These are phyloP conservation scores for Blakeslea trispora DNA, from an alignment of 371 early-diverging fungal species.

Conservation along the genomic window DNA sequence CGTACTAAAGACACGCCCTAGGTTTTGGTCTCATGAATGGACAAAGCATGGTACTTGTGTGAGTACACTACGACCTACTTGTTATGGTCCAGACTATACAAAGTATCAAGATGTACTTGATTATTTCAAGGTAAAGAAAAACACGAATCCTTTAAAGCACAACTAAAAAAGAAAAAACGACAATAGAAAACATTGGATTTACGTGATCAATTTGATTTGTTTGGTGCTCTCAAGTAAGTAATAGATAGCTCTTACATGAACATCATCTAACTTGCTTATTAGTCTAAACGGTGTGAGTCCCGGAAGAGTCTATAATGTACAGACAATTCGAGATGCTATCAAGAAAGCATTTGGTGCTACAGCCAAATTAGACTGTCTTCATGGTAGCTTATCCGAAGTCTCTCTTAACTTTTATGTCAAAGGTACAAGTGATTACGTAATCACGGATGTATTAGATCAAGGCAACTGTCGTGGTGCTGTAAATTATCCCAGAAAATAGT, in stretches of 20 bases:
- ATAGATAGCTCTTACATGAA: background rate
- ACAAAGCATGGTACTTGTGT: slow-evolving; percentile 60
- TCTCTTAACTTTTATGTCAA: slow-evolving; percentile 45
- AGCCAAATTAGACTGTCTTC: slow-evolving; percentile 37
- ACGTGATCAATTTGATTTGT: slow-evolving; percentile 47
- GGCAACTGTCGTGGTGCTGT: slow-evolving; percentile 46
- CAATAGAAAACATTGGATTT: slow-evolving; percentile 41
- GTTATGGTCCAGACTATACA: slow-evolving; percentile 37
- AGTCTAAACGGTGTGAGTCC: slow-evolving; percentile 48
- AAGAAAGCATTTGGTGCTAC: slow-evolving; percentile 26
- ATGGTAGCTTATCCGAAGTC: slow-evolving; percentile 35
- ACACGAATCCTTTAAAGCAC: too few species aligned
- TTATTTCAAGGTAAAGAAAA: slow-evolving; percentile 41
- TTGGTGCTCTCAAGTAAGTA: slow-evolving; percentile 44
- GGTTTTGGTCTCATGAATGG: slow-evolving; percentile 61
- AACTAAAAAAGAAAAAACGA: background rate
- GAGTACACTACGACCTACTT: slow-evolving; percentile 46
- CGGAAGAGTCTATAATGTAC: slow-evolving; percentile 35
- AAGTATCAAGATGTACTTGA: slow-evolving; percentile 50
- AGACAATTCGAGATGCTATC: slow-evolving; percentile 39
- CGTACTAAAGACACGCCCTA: background rate
- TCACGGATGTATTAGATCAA: slow-evolving; percentile 31
- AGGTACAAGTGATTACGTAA: slow-evolving; percentile 38
- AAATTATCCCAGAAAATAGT: slow-evolving; percentile 41
- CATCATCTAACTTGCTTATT: background rate